Conservation (phyloP, 129 eudicot genomes). For the Chrysanthemum seticuspe region DNA sequence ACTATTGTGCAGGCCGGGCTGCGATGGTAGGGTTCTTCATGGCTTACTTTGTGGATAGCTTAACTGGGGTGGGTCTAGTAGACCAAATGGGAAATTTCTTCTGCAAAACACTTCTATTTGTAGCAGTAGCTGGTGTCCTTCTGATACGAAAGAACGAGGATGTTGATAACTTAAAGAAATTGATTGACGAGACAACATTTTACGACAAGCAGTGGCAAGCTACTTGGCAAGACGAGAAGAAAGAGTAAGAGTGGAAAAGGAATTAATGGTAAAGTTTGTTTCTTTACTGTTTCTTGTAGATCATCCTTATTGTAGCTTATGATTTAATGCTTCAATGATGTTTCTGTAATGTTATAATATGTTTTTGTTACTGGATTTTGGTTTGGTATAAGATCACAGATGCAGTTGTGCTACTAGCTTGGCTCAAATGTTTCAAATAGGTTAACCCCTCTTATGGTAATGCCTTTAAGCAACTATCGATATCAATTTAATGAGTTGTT, state of each 20-base stretch:
- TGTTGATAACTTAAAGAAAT: constrained; percentile 70
- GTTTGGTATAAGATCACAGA: constrained; percentile 22
- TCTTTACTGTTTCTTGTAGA: constrained; percentile 32
- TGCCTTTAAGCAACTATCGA: background rate
- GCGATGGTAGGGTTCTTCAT: constrained; percentile 99
- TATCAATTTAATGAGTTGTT: background rate
- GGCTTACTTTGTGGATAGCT: constrained; percentile 97
- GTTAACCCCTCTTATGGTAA: background rate
- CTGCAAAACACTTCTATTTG: constrained; percentile 90
- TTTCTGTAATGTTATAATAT: constrained; percentile 20
- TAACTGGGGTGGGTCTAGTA: constrained; percentile 95
- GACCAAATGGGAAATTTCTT: constrained; percentile 99
- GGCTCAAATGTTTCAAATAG: too few species aligned
- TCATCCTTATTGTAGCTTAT: constrained; percentile 36
- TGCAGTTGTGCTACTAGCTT: too few species aligned
- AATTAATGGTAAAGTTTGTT: constrained; percentile 20
- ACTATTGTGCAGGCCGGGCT: constrained; percentile 74
- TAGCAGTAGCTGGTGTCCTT: constrained; percentile 88
- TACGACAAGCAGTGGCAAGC: constrained; percentile 99
- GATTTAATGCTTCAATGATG: constrained; percentile 30
- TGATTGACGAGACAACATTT: constrained; percentile 86
- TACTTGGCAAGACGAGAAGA: constrained; percentile 94
- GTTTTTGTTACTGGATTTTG: background rate
- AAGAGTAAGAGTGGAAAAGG: constrained; percentile 22
- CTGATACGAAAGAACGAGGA: constrained; percentile 90